Conservation (phyloP, 2,329 filamentous ascomycete species). For the Penicillium sp. region DNA sequence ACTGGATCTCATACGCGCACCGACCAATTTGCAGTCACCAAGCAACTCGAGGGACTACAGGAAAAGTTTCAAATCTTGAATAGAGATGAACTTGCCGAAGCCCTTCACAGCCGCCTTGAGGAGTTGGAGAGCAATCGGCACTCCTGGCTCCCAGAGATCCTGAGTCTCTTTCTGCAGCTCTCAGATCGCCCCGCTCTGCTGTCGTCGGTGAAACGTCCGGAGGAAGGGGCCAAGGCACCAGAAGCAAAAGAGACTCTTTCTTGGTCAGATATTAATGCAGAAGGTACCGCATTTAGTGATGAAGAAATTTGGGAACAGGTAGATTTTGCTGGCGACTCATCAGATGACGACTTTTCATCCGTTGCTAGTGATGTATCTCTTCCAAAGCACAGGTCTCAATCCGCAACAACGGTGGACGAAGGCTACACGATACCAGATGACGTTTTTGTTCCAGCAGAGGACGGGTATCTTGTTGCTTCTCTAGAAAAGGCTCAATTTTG, state of each 20-base stretch:
- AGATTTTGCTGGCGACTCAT: slow-evolving; percentile 40
- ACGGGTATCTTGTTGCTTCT: slow-evolving; percentile 36
- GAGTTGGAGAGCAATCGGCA: slow-evolving; percentile 55
- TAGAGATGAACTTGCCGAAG: slow-evolving; percentile 75
- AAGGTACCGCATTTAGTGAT: slow-evolving; percentile 65
- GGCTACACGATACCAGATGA: slow-evolving; percentile 37
- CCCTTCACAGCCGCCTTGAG: slow-evolving; percentile 57
- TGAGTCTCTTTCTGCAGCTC: slow-evolving; percentile 75
- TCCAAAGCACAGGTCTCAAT: slow-evolving; percentile 28
- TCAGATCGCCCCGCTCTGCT: slow-evolving; percentile 76
- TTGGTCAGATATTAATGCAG: slow-evolving; percentile 75
- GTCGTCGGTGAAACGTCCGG: slow-evolving; percentile 63
- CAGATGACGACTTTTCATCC: slow-evolving; percentile 39
- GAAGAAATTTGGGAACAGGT: slow-evolving; percentile 44
- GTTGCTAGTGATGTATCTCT: slow-evolving; percentile 33
- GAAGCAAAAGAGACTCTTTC: slow-evolving; percentile 54
- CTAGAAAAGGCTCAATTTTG: slow-evolving; percentile 51
- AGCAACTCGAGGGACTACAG: slow-evolving; percentile 67
- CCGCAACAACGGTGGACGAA: slow-evolving; percentile 27
- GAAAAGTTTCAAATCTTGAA: slow-evolving; percentile 83
- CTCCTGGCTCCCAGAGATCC: slow-evolving; percentile 73
- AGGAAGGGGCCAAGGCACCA: slow-evolving; percentile 48
- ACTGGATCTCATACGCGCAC: slow-evolving; percentile 58
- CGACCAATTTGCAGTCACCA: slow-evolving; percentile 71
- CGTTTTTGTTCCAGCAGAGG: slow-evolving; percentile 32